Percentiles rank a stretch among this genome's conserved stretches.
These are phyloP conservation scores for Linum trigynum DNA, from an alignment of 345 rosid genomes.

Conservation along the genomic window DNA sequence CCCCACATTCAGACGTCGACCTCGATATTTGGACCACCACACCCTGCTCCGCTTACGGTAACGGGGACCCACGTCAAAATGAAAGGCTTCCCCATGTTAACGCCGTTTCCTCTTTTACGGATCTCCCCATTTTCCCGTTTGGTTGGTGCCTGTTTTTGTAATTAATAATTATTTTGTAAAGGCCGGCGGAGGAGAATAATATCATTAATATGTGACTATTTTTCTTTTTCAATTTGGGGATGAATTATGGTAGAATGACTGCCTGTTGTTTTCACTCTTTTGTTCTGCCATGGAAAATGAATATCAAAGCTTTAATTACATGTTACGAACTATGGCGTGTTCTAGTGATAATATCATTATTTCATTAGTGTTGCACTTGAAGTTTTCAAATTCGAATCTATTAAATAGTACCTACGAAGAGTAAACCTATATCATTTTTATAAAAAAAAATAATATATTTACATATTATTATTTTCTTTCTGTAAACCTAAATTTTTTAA, in stretches of 20 bases:
- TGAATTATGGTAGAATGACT: too few relatives aligned
- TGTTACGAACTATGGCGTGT: too few relatives aligned
- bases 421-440: too few relatives aligned
- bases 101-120: slow-evolving; percentile 10
- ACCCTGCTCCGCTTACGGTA: slow-evolving; percentile 3
- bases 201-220: neutral
- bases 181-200: neutral
- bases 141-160: too few relatives aligned
- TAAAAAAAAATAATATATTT: too few relatives aligned
- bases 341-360: neutral
- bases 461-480: neutral
- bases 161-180: too few relatives aligned
- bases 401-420: too few relatives aligned
- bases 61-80: neutral
- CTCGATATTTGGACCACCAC: slow-evolving; percentile 34
- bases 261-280: too few relatives aligned
- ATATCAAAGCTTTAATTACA: too few relatives aligned
- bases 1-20: slow-evolving; percentile 42
- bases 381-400: neutral
- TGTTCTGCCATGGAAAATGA: too few relatives aligned
- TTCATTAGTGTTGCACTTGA: neutral
- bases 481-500: neutral
- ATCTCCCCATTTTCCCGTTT: too few relatives aligned
- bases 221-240: neutral
- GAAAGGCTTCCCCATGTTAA: slow-evolving; percentile 2